Evolutionary conservation across 2,329 filamentous ascomycete genomes (phyloP).

Genomic region (Furcasterigmium furcatum): DNA sequence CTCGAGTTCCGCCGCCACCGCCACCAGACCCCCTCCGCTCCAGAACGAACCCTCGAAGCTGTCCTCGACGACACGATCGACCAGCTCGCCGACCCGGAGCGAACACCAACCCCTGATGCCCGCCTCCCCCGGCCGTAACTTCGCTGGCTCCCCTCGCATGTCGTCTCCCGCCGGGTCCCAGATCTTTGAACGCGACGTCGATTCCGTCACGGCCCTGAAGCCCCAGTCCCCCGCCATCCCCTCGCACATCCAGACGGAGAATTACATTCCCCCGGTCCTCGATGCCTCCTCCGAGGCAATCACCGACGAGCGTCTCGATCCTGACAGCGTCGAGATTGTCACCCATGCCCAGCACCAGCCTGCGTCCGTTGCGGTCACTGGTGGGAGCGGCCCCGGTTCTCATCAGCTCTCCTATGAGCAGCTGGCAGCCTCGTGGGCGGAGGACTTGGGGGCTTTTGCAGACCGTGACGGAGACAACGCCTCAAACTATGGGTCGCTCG

Average conservation of each 20-base stretch:
- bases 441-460: conserved; percentile 54
- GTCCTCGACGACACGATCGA: conserved; percentile 30
- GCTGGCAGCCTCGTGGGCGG: conserved; percentile 47
- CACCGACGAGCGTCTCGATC: conserved; percentile 79
- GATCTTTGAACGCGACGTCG: conserved; percentile 94
- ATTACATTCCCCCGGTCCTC: conserved; percentile 87
- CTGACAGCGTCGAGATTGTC: conserved; percentile 88
- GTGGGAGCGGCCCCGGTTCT: conserved; percentile 24
- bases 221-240: conserved; percentile 85
- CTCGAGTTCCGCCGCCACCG: conserved; percentile 19
- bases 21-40: conserved; percentile 23
- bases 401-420: conserved; percentile 31
- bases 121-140: conserved; percentile 62
- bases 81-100: conserved; percentile 37
- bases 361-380: conserved; percentile 65
- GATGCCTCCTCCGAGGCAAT: conserved; percentile 91
- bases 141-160: conserved; percentile 70
- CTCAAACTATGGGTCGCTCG: conserved; percentile 75
- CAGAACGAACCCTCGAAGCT: conserved; percentile 29
- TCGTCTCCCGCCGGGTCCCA: conserved; percentile 74
- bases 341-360: conserved; percentile 83
- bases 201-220: conserved; percentile 66
- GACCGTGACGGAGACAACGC: conserved; percentile 54
- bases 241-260: conserved; percentile 89
- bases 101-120: conserved; percentile 46